Conservation (phyloP, 2,329 filamentous ascomycete species). For the Aureobasidium melanogenum region DNA sequence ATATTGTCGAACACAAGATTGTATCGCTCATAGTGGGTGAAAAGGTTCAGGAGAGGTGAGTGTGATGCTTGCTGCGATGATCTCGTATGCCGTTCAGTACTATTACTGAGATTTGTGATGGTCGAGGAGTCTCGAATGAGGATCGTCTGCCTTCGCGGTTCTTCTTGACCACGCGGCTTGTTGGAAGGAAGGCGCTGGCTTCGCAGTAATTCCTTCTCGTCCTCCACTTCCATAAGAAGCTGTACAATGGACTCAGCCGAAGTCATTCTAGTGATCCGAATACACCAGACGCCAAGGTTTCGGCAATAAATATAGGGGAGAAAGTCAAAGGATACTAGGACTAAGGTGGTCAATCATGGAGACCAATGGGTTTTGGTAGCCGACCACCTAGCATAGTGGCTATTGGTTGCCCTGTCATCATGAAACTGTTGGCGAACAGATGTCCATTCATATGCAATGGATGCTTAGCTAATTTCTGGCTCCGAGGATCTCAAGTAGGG, state of each 20-base stretch:
- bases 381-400: background rate
- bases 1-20: background rate
- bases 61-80: background rate
- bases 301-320: too few species aligned
- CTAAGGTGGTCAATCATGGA: too few species aligned
- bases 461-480: background rate
- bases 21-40: background rate
- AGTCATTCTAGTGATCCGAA: background rate
- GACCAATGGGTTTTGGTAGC: background rate
- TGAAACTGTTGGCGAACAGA: background rate
- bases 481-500: background rate
- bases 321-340: too few species aligned
- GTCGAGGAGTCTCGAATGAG: background rate
- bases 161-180: background rate
- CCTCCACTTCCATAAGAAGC: background rate
- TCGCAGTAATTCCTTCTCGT: background rate
- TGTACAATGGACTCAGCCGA: background rate
- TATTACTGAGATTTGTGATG: background rate
- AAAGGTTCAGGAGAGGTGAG: conserved; percentile 2
- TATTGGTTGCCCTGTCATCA: background rate
- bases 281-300: background rate
- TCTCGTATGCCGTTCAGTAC: background rate
- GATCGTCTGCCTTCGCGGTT: background rate
- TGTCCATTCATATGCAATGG: background rate
- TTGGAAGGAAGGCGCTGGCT: background rate